Evolutionary conservation across 2,329 filamentous ascomycete genomes (phyloP).

Genomic region (Arthrobotrys pseudoclavata): DNA sequence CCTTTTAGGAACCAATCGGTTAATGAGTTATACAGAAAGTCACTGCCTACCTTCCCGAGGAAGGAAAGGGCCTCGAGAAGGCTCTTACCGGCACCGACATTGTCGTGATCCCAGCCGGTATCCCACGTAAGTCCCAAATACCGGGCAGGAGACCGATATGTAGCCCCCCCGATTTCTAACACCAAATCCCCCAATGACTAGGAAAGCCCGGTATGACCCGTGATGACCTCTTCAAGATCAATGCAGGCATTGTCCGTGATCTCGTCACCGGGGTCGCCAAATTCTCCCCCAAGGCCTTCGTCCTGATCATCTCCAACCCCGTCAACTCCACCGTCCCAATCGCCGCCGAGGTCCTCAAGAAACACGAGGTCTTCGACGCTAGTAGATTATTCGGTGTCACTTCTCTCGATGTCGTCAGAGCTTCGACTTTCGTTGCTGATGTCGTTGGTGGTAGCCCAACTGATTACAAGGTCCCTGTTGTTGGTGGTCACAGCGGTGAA

Average conservation of each 20-base stretch:
- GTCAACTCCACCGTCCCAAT: slow-evolving; percentile 99
- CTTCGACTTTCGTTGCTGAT: slow-evolving; percentile 93
- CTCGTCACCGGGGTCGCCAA: slow-evolving; percentile 90
- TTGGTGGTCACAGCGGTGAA: slow-evolving; percentile 97
- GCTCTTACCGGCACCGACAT: slow-evolving; percentile 95
- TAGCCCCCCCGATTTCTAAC: too few relatives aligned
- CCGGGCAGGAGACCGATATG: too few relatives aligned
- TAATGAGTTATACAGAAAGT: slow-evolving; percentile 74
- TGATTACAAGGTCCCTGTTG: slow-evolving; percentile 87
- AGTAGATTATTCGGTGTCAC: slow-evolving; percentile 98
- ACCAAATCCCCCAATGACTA: slow-evolving; percentile 65
- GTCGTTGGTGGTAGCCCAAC: slow-evolving; percentile 86
- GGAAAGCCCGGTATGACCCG: slow-evolving; percentile 99
- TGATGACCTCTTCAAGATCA: slow-evolving; percentile 99
- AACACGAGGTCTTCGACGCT: slow-evolving; percentile 90
- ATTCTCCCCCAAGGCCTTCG: slow-evolving; percentile 89
- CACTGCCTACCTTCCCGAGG: slow-evolving; percentile 86
- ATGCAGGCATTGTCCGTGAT: slow-evolving; percentile 96
- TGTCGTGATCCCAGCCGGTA: slow-evolving; percentile 96
- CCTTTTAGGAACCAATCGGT: too few relatives aligned
- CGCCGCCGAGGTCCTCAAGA: slow-evolving; percentile 95
- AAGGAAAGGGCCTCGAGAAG: slow-evolving; percentile 84
- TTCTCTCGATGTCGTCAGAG: slow-evolving; percentile 96
- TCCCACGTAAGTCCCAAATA: slow-evolving; percentile 80
- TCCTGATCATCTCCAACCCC: slow-evolving; percentile 98